Evolutionary conservation across 106 monocot genomes (phyloP), one percentile per base, ranked within the genome.

Genomic region (Hemerocallis citrina): DNA sequence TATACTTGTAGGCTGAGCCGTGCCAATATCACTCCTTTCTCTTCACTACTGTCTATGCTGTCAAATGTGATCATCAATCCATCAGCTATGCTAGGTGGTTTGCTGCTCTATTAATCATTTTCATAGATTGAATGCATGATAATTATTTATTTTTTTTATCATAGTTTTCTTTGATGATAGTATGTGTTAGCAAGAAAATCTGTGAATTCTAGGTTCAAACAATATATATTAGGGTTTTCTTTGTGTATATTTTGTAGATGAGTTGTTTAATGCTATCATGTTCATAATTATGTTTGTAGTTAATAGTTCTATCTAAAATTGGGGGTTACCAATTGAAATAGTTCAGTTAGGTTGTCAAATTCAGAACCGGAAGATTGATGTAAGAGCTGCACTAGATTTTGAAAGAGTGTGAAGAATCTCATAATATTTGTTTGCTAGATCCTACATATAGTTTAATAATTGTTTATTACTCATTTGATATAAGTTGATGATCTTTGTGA

Each of bases 21-120:
- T 52, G 65, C 65, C 65, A 66, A 66, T 66, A 66, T 66, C 65
- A 52, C 65, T 39, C 33, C 65, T 9, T n/a, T 66, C 65, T 66
- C 65, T 66, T 54, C 65, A 66, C 35, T 39, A 31, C 55, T 55
- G 55, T 52, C 15, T 29, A 4, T 47, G 8, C 55, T 52, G 12
- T 29, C 21, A 20, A 10, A 29, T 32, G 6, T 14, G 15, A 14
- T 55, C 12, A n/a, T 7, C 30, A 29, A n/a, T 33, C 55, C n/a
- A n/a, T n/a, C n/a, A n/a, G n/a, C n/a, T 44, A 1, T 44, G 5
- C 14, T 16, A 2, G 17, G 17, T 44, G 44, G 44, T 44, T 5
- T 44, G 44, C 15, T 16, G 0, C 15, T 16, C 44, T 7, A 3
- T 41, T 13, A 44, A 44, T 44, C 44, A 1, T 34, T 44, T 2